Base-by-base conservation (phyloP, 179 eudicot genomes). In the Vitellaria paradoxa region DNA sequence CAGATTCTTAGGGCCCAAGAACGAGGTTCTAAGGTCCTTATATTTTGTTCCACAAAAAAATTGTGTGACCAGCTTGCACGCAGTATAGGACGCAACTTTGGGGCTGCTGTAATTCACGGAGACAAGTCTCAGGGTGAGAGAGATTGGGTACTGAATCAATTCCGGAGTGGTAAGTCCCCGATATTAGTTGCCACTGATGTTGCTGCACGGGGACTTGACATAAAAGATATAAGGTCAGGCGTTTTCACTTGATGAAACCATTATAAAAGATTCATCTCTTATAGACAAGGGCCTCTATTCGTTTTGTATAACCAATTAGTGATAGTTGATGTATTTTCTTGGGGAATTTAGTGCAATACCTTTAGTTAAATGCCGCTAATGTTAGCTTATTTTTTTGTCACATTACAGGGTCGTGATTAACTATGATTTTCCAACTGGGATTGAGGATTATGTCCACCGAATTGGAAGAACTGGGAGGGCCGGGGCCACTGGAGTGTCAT, bases 181-280 rank as follows among this genome's bases (percentile, higher is more conserved):
- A 83, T 95, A 78, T 87, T 95, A 74, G 91, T 95, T 84, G 99
- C 99, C 66, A 95, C 99, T 70, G 99, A 95, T 82, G 99, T 95
- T 84, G 99, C 99, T 79, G 99, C 99, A 65, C 87, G 99, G 68
- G 99, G 99, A 67, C 99, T 95, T 81, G 99, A 95, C 82, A 82
- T 95, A 62, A 90, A 92, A 84, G 99, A 95, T 78, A 91, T 95
- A 76, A 91, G 97, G 99, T 91, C 62, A 62, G 82, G 15, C 50
- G 14, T 53, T 46, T 50, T 1, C 64, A 20, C 61, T 63, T 70
- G 17, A 40, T 56, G 68, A 65, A 45, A n/a, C 49, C 53, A 18
- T 69, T 72, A 1, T 46, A 50, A 47, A 23, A 23, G 65, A 62
- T 62, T 62, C 15, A 62, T 24, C 4, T 62, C n/a, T 30, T 65